Evolutionary conservation across 2,329 filamentous ascomycete genomes (phyloP), one percentile per base, ranked within the genome.

Genomic region (Blumeria hordei): DNA sequence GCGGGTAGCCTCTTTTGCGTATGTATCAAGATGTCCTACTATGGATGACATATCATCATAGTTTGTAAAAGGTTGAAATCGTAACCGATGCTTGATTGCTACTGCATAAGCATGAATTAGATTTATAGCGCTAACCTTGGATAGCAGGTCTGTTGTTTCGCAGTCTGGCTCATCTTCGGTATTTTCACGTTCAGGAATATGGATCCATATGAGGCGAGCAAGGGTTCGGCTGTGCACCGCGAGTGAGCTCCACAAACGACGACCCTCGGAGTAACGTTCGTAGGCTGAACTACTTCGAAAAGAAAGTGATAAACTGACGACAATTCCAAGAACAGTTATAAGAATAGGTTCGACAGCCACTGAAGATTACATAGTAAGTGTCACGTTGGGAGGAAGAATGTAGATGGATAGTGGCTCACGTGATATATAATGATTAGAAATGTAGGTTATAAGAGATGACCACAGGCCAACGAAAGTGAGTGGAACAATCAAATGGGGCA

Each of bases 191-290:
- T 85, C 83, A 3, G 68, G 62, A 7, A 76, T 72, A 61, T 94
- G 85, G 35, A 94, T 74, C 88, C 88, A 95, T 64, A 92, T 85
- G 9, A 85, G 73, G 21, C 88, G 79, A 61, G 78, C 84, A 60
- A 93, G 70, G 65, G 79, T 69, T 69, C 87, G 71, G 62, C 73
- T 69, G 63, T 82, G 81, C 66, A 74, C 71, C 55, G 73, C 77
- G 60, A 81, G 69, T 55, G 75, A 70, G 0, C 77, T 71, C 77
- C 78, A 83, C 61, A 72, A 77, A 60, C 76, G 77, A 41, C 80
- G 72, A 39, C 80, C 80, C 58, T 83, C 80, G 43, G 71, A 72
- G 64, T 79, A 80, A 16, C 82, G 76, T 67, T 88, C 84, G 61
- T 88, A 88, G 9, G 84, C 84, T 8, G 83, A 85, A 1, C 81